Conservation (phyloP, 2,329 filamentous ascomycete species). For the Aureobasidium pullulans region DNA sequence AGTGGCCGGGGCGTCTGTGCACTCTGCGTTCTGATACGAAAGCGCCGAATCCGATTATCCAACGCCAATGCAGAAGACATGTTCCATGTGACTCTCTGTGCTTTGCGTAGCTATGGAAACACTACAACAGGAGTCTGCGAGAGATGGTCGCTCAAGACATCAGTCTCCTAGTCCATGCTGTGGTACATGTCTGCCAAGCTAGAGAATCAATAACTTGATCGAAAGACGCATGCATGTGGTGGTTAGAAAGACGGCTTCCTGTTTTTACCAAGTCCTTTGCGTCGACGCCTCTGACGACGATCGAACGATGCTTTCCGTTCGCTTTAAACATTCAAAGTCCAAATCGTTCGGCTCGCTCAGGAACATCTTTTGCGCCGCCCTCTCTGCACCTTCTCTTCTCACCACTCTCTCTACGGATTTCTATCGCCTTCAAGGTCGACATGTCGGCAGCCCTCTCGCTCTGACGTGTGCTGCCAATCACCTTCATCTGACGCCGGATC, state of each 20-base stretch:
- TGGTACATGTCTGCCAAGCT: too few species aligned
- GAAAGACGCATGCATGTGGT: too few species aligned
- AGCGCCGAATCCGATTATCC: background rate
- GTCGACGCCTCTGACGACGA: slow-evolving; percentile 1
- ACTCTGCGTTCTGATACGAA: background rate
- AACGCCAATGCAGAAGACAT: too few species aligned
- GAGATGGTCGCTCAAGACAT: too few species aligned
- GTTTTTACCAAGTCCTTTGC: background rate
- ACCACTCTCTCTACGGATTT: background rate
- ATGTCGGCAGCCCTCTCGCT: background rate
- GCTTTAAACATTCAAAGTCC: background rate
- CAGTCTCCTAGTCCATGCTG: too few species aligned
- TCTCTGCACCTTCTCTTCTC: background rate
- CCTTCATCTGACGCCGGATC: background rate
- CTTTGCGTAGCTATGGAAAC: too few species aligned
- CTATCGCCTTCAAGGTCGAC: background rate
- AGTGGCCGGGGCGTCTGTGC: background rate
- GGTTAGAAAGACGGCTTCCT: background rate
- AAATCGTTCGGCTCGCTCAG: background rate
- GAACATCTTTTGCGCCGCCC: slow-evolving; percentile 1
- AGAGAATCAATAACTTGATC: too few species aligned
- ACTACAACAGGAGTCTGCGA: too few species aligned
- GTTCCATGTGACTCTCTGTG: too few species aligned
- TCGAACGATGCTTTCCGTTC: background rate
- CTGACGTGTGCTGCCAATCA: background rate